Evolutionary conservation across 306 rosid genomes (phyloP).

Genomic region (Malus domestica): ASM211411v1 NC_041804.1:4919001-4919500

Average conservation of each 20-base stretch:
- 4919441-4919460: neutral
- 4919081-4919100: neutral
- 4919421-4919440: neutral
- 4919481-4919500: neutral
- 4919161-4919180: conserved; percentile 60
- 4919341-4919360: neutral
- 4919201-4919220: conserved; percentile 91
- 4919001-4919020: neutral
- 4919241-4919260: conserved; percentile 60
- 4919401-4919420: neutral
- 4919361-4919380: neutral
- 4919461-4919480: neutral
- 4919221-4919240: conserved; percentile 94
- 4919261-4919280: conserved; percentile 53
- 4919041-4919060: neutral
- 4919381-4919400: neutral
- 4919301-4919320: neutral
- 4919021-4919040: neutral
- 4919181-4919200: conserved; percentile 71
- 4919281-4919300: neutral
- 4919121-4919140: neutral
- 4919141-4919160: conserved; percentile 12
- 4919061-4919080: neutral
- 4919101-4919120: neutral
- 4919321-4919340: neutral